Base-by-base conservation (phyloP, 345 rosid species). In the Erucastrum elatum region DNA sequence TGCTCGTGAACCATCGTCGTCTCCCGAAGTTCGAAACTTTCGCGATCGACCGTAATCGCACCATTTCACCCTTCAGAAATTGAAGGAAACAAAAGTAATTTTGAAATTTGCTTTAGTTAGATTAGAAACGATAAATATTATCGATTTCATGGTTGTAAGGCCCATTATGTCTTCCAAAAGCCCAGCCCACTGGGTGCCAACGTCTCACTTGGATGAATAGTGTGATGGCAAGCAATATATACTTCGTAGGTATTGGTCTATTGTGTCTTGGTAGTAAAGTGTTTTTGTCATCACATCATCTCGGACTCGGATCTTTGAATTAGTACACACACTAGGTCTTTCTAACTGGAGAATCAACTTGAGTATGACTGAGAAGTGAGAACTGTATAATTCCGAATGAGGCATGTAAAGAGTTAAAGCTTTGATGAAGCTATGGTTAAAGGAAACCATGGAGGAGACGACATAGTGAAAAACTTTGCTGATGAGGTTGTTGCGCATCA, bases 401-500 rank as follows among this genome's bases (percentile, higher is more conserved):
- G 96, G 78, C 84, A 69, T 61, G 88, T 89, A 33, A 44, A 83
- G 74, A 81, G 64, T 80, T 80, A 84, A 85, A 60, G 56, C 74
- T 70, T 58, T 58, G 90, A 86, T 10, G 96, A 90, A 55, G 90
- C 89, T 46, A 80, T 75, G 77, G 74, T 66, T 16, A 88, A 83
- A 87, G 97, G 96, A 72, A 87, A 63, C 75, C 75, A 60, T 30
- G 94, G 96, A 5, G 84, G 96, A 81, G 85, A 82, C 39, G 93
- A 94, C 62, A 94, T 94, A 97, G 78, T 86, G 58, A 55, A 64
- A 77, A 86, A 85, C 66, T 88, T 88, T 86, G 84, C 94, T 72
- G 97, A 91, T 8, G 86, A 85, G 78, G 76, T 88, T 59, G 93
- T 91, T 30, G 91, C 96, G 41, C 41, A 37, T 37, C 41, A 37